Evolutionary conservation across 1,284 basidiomycete species (phyloP).

Genomic region (Moesziomyces globuligerus): DNA sequence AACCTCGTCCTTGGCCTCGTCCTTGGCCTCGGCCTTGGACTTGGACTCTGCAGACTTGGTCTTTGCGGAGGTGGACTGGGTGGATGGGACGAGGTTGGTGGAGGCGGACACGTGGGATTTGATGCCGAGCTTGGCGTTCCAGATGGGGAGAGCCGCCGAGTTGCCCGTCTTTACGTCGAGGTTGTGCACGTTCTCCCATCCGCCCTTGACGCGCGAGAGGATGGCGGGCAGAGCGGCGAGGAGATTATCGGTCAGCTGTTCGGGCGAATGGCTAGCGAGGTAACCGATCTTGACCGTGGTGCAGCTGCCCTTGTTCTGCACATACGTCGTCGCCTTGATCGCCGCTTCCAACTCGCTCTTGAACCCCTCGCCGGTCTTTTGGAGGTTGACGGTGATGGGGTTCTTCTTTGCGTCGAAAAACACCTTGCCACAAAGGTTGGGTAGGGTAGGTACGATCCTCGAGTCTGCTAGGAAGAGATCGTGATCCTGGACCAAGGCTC

Average conservation of each 20-base stretch:
- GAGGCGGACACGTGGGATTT: constrained; percentile 23
- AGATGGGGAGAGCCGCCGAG: constrained; percentile 87
- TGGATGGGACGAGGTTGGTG: background rate
- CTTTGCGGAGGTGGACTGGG: background rate
- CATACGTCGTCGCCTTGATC: constrained; percentile 90
- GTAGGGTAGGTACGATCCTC: constrained; percentile 84
- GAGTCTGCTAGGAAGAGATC: constrained; percentile 94
- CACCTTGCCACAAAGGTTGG: constrained; percentile 84
- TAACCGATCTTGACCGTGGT: constrained; percentile 81
- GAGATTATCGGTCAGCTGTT: constrained; percentile 83
- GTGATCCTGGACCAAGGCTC: constrained; percentile 85
- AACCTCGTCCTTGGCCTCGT: constrained; percentile 2
- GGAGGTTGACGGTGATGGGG: constrained; percentile 87
- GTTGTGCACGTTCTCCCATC: constrained; percentile 91
- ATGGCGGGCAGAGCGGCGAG: constrained; percentile 81
- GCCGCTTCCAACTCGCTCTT: constrained; percentile 89
- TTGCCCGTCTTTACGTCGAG: constrained; percentile 90
- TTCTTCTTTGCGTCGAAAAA: constrained; percentile 97
- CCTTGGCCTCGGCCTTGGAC: no score
- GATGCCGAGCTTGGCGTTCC: constrained; percentile 78
- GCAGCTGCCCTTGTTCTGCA: constrained; percentile 70
- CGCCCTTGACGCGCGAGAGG: constrained; percentile 75
- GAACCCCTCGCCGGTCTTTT: constrained; percentile 76
- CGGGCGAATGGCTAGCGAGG: constrained; percentile 75
- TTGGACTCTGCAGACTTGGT: no score